Base-by-base conservation (phyloP, 2,329 filamentous ascomycete species). In the Ascochyta lentis region DNA sequence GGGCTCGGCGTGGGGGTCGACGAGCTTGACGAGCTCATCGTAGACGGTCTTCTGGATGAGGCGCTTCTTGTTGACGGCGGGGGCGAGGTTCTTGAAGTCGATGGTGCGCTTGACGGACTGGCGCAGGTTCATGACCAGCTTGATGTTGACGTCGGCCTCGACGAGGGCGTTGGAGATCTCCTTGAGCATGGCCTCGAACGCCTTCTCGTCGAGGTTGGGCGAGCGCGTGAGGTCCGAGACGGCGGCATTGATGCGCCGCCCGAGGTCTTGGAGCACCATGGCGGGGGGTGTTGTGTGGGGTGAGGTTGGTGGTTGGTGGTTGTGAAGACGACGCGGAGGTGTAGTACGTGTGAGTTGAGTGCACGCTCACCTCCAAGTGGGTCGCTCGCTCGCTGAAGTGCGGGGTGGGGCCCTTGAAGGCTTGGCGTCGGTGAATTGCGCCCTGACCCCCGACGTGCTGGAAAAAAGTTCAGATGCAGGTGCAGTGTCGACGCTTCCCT, bases 191-290 rank as follows among this genome's bases (percentile, higher is more conserved):
- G 85, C 84, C 82, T 99, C 95, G 76, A 99, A 98, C 38, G 93
- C 92, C 89, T 98, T 98, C 81, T 99, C 95, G 75, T 98, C 94
- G 67, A 98, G 86, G 73, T 96, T 97, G 64, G 88, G 90, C 55
- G 95, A 92, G 71, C 94, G 86, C 57, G 94, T 96, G 71, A 98
- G 84, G 80, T 97, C 94, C 61, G 88, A 90, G 80, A 99, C 91
- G 71, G 95, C 95, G 83, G 92, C 87, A 81, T 97, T 98, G 78
- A 99, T 98, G 81, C 95, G 95, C 83, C 94, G 92, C 69, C 95
- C 95, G 57, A 99, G 86, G 85, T 99, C 95, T 87, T 96, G 93
- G 74, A 99, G 90, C 84, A 99, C 95, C 95, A 99, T 99, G 63
- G 59, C 59, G 59, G 64, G 60, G 63, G 62, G 56, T 59, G 59